Evolutionary conservation across 345 rosid genomes (phyloP).

Genomic region (Brassica cretica): DNA sequence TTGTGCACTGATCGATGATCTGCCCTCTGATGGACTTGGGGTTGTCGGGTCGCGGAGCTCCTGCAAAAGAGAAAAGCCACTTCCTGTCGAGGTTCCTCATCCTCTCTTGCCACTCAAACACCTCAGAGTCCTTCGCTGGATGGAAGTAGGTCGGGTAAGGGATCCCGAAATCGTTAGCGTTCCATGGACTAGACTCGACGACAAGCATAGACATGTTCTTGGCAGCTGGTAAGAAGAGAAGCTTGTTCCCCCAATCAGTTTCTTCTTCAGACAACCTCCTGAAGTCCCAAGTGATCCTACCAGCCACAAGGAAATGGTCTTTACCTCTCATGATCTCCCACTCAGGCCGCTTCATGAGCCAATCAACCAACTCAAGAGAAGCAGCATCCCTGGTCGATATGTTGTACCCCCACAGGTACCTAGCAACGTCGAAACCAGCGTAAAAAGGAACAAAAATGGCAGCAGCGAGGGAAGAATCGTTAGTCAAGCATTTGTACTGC

Average conservation of each 20-base stretch:
- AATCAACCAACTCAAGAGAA: constrained; percentile 76
- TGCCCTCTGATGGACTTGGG: constrained; percentile 78
- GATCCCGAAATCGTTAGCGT: constrained; percentile 85
- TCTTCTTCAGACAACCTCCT: constrained; percentile 75
- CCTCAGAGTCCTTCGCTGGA: constrained; percentile 79
- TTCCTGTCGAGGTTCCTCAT: constrained; percentile 82
- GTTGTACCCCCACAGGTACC: constrained; percentile 84
- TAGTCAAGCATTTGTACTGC: constrained; percentile 79
- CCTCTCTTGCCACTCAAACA: constrained; percentile 76
- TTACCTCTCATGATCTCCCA: constrained; percentile 81
- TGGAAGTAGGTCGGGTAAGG: constrained; percentile 91
- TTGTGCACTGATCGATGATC: constrained; percentile 73
- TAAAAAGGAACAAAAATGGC: constrained; percentile 86
- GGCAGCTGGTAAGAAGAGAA: constrained; percentile 79
- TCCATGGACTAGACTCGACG: constrained; percentile 95
- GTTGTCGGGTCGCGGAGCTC: constrained; percentile 82
- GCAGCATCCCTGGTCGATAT: constrained; percentile 76
- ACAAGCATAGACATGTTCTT: constrained; percentile 94
- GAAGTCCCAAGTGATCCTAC: constrained; percentile 94
- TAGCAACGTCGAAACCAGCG: constrained; percentile 84
- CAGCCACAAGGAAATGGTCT: constrained; percentile 92
- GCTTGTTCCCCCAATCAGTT: constrained; percentile 87
- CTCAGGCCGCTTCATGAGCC: constrained; percentile 85
- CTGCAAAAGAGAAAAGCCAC: constrained; percentile 94
- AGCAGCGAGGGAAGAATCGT: constrained; percentile 82